phyloP scores from a whole-genome alignment of 345 rosid genomes.

The Balakata baccata region DNA sequence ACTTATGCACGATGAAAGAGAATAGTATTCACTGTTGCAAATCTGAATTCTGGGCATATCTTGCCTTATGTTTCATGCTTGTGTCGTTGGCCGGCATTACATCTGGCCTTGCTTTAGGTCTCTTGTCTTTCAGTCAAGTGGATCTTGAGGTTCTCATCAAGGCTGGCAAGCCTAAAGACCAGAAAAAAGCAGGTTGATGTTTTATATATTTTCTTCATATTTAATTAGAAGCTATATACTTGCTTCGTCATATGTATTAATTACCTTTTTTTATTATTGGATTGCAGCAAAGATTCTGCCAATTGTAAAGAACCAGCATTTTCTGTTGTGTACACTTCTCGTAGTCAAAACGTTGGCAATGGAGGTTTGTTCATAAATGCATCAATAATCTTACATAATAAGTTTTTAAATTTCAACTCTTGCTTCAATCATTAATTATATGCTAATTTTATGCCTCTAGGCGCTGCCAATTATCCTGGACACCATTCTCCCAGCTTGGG shows the following conservation, averaged over 20 bases:
- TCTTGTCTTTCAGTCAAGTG: constrained; percentile 35
- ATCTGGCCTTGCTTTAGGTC: constrained; percentile 42
- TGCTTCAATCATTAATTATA: too few species aligned
- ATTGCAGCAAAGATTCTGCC: constrained; percentile 31
- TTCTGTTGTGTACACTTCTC: constrained; percentile 35
- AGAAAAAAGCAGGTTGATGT: constrained; percentile 33
- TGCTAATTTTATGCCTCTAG: background rate
- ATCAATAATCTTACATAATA: background rate
- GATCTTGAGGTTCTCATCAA: constrained; percentile 37
- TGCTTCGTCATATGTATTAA: too few species aligned
- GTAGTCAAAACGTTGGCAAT: constrained; percentile 32
- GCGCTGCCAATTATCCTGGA: constrained; percentile 42
- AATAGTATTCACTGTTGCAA: constrained; percentile 25
- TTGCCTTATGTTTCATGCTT: constrained; percentile 20
- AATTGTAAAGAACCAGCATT: constrained; percentile 31
- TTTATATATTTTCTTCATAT: background rate
- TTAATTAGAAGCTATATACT: too few species aligned
- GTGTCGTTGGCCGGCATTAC: constrained; percentile 32
- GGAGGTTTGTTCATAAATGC: constrained; percentile 18
- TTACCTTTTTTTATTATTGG: background rate
- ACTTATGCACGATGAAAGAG: background rate
- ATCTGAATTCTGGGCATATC: constrained; percentile 28
- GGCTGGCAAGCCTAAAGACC: constrained; percentile 31
- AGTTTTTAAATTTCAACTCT: background rate
- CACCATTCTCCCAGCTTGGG: constrained; percentile 31